Conservation (phyloP, 352 stramenopile species). For the Pythium folliculosum region DNA sequence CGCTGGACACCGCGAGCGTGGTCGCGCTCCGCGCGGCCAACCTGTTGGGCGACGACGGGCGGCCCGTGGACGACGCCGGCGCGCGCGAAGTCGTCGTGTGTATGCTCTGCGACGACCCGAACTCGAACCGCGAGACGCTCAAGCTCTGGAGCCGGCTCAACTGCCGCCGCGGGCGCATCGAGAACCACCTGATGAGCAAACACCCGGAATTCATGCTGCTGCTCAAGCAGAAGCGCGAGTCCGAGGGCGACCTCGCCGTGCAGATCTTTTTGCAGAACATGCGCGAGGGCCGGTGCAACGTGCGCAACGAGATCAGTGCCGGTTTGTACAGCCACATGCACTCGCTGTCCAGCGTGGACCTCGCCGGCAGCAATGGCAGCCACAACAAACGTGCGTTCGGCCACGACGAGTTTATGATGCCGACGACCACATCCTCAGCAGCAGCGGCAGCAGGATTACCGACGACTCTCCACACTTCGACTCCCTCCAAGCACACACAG, state of each 20-base stretch:
- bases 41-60: slow-evolving; percentile 26
- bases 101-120: slow-evolving; percentile 76
- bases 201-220: slow-evolving; percentile 82
- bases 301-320: slow-evolving; percentile 64
- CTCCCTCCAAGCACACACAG: background rate
- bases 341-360: background rate
- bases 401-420: slow-evolving; percentile 37
- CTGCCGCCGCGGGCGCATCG: slow-evolving; percentile 71
- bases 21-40: slow-evolving; percentile 34
- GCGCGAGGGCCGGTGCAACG: slow-evolving; percentile 68
- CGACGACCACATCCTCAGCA: slow-evolving; percentile 12
- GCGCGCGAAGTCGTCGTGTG: slow-evolving; percentile 65
- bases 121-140: slow-evolving; percentile 51
- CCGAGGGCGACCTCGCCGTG: slow-evolving; percentile 65
- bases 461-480: background rate
- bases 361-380: slow-evolving; percentile 1
- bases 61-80: slow-evolving; percentile 25
- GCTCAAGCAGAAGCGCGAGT: slow-evolving; percentile 75
- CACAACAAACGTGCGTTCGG: slow-evolving; percentile 32
- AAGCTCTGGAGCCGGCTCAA: slow-evolving; percentile 81
- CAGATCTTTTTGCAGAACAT: slow-evolving; percentile 81
- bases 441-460: background rate
- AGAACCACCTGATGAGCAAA: slow-evolving; percentile 81
- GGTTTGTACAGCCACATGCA: slow-evolving; percentile 64
- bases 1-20: slow-evolving; percentile 34